Percentiles rank a stretch among this genome's conserved stretches.
Evolutionary conservation across 305 asterid species (phyloP).

Genomic region (Fraxinus nigra): DNA sequence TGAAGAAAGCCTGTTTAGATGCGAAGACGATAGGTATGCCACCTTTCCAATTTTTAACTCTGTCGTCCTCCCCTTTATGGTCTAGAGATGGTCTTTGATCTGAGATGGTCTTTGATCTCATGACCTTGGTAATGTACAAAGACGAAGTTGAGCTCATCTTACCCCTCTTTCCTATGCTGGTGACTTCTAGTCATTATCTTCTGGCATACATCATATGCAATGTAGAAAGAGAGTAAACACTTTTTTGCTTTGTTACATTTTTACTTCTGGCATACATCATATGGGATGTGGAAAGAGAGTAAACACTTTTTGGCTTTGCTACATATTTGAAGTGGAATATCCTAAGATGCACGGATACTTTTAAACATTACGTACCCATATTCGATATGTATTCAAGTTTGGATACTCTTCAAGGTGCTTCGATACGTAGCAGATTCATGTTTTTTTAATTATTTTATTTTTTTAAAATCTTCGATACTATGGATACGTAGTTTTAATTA

Average conservation of each 20-base stretch:
- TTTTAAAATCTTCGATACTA: background rate
- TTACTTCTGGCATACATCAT: slow-evolving; percentile 15
- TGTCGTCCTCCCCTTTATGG: background rate
- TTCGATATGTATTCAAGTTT: too few relatives aligned
- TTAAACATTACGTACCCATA: background rate
- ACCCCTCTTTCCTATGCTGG: background rate
- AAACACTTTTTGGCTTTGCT: background rate
- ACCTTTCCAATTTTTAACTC: background rate
- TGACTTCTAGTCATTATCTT: background rate
- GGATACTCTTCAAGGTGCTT: too few relatives aligned
- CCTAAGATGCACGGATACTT: background rate
- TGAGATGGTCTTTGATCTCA: background rate
- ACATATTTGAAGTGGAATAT: slow-evolving; percentile 8
- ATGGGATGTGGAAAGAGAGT: background rate
- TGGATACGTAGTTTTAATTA: background rate
- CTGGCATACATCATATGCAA: slow-evolving; percentile 2
- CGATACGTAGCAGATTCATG: background rate
- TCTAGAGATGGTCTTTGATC: background rate
- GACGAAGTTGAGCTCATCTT: slow-evolving; percentile 4
- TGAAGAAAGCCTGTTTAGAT: slow-evolving; percentile 96
- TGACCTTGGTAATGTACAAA: slow-evolving; percentile 1
- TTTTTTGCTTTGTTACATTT: background rate
- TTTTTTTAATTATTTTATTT: background rate
- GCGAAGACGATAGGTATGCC: slow-evolving; percentile 93
- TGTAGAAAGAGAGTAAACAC: background rate